Base-by-base conservation (phyloP, 176 grass and related monocot species). In the Eleusine coracana region DNA sequence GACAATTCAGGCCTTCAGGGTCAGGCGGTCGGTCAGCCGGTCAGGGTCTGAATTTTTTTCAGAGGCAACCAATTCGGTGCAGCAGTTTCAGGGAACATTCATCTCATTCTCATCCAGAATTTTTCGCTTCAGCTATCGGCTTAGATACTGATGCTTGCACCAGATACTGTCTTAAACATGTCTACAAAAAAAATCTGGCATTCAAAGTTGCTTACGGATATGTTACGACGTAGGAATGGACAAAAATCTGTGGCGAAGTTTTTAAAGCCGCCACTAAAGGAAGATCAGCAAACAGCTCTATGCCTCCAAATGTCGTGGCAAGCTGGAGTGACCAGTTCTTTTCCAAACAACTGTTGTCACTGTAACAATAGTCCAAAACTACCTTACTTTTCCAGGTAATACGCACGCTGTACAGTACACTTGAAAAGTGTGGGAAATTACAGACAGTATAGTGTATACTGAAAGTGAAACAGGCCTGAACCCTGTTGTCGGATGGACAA, bases 301-400 rank as follows among this genome's bases (percentile, higher is more conserved):
- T 62, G 60, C 60, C 25, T 63, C 78, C 78, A 81, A 13, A 56
- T 70, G 66, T 81, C 78, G 36, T 70, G 49, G 50, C 66, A 41
- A 25, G 31, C 21, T 71, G 51, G 23, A 58, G 5, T 27, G 4
- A 9, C 10, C 23, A 39, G 67, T 29, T 70, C 21, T 70, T 80
- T 81, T 71, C 27, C 25, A 38, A 28, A 56, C 49, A 81, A 70
- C 36, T 58, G 34, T 59, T 56, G 49, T 49, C 11, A 18, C 31
- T 25, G 20, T 55, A 18, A 17, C 2, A 38, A 7, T 18, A 52
- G 16, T 49, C 21, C 28, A 36, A 67, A 46, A 16, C 45, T n/a
- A 13, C 10, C 29, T 36, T 69, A 3, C 21, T 69, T 80, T 80
- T 28, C 21, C 65, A 68, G 48, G 31, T 56, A 80, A 39, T 55